phyloP scores from a whole-genome alignment of 108 stramenopile genomes.

The Mediolabrus comicus region DNA sequence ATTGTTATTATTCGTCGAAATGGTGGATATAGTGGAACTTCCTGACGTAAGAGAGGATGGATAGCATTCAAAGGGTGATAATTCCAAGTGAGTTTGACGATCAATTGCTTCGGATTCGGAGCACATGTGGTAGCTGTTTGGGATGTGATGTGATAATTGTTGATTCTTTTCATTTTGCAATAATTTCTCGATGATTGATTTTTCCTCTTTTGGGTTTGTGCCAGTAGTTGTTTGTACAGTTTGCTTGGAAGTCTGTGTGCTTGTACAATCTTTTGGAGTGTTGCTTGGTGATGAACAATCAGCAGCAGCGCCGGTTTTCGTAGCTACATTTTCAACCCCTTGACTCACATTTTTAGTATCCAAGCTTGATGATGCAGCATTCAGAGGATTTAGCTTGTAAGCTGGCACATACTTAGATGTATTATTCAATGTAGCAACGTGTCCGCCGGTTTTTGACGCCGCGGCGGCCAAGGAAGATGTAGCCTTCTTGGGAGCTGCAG shows the following conservation, averaged over 20 bases:
- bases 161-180: background rate
- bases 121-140: slow-evolving; percentile 28
- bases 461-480: slow-evolving; percentile 4
- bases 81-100: slow-evolving; percentile 38
- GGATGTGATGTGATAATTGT: background rate
- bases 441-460: background rate
- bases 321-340: background rate
- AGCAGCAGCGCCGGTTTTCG: background rate
- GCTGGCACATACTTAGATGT: background rate
- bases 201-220: background rate
- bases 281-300: background rate
- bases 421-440: background rate
- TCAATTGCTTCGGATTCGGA: slow-evolving; percentile 36
- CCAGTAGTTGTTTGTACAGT: background rate
- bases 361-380: slow-evolving; percentile 7
- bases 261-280: background rate
- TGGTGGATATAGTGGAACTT: background rate
- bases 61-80: slow-evolving; percentile 42
- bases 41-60: background rate
- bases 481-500: background rate
- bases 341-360: background rate
- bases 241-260: background rate
- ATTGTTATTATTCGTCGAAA: background rate
- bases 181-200: slow-evolving; percentile 14
- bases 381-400: background rate